A percentile compares a stretch with the other conserved stretches of the same genome.
phyloP scores from a whole-genome alignment of 441 rosid species.

The Biscutella auriculata region DNA sequence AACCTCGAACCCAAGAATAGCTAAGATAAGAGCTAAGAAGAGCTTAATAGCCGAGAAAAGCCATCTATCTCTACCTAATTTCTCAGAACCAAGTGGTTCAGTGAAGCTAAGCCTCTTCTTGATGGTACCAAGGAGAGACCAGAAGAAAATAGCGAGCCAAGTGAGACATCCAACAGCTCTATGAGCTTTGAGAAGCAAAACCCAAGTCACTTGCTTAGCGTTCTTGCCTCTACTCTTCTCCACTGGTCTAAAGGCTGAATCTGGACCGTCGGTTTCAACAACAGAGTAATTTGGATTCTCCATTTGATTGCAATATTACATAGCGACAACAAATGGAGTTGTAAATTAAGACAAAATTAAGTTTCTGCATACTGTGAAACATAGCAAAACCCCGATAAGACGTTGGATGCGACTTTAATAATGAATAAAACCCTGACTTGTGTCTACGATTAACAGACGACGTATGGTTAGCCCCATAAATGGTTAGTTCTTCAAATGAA shows the following conservation, averaged over 20 bases:
- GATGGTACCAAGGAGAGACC: slow-evolving; percentile 71
- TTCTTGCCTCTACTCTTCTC: slow-evolving; percentile 77
- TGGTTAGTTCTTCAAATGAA: no score
- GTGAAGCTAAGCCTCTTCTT: slow-evolving; percentile 58
- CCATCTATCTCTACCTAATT: slow-evolving; percentile 50
- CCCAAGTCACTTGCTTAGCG: slow-evolving; percentile 88
- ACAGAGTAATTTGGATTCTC: slow-evolving; percentile 75
- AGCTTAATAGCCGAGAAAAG: slow-evolving; percentile 46
- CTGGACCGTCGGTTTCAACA: slow-evolving; percentile 74
- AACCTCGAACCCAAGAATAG: slow-evolving; percentile 52
- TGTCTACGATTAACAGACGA: no score
- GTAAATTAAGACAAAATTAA: no score
- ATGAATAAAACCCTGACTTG: no score
- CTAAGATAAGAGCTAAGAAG: slow-evolving; percentile 39
- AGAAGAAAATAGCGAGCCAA: slow-evolving; percentile 58
- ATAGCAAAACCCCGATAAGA: no score
- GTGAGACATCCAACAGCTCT: slow-evolving; percentile 76
- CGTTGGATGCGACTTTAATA: no score
- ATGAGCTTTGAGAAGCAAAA: slow-evolving; percentile 80
- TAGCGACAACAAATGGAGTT: no score
- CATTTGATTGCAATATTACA: no score
- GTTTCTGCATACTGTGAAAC: no score
- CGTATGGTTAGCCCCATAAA: no score
- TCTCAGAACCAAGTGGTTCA: slow-evolving; percentile 50
- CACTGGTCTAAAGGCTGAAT: slow-evolving; percentile 68